A percentile compares a stretch with the other conserved stretches of the same genome.
phyloP scores from a whole-genome alignment of 2,329 filamentous ascomycete genomes.

The Fusarium sp. region DNA sequence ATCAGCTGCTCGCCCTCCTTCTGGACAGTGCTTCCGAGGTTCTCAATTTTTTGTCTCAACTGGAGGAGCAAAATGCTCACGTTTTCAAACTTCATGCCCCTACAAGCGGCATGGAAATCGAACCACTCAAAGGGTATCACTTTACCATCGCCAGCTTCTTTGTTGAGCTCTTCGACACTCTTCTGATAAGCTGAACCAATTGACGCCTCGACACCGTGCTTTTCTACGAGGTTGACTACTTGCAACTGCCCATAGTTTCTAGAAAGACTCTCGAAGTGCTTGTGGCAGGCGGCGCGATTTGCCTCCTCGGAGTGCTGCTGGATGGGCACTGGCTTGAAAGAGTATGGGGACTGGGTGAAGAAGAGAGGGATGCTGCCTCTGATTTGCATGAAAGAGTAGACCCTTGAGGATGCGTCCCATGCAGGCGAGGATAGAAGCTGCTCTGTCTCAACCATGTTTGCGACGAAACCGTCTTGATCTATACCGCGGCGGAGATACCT shows the following conservation, averaged over 20 bases:
- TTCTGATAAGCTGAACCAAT: slow-evolving; percentile 81
- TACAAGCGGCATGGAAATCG: slow-evolving; percentile 90
- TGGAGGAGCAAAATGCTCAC: slow-evolving; percentile 79
- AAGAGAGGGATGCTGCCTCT: slow-evolving; percentile 93
- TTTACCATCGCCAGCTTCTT: slow-evolving; percentile 58
- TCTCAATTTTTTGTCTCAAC: slow-evolving; percentile 71
- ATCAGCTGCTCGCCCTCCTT: slow-evolving; percentile 53
- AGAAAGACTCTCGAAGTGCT: slow-evolving; percentile 76
- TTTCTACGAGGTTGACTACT: slow-evolving; percentile 85
- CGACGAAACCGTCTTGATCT: slow-evolving; percentile 86
- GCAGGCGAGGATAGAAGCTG: slow-evolving; percentile 80
- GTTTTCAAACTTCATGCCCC: slow-evolving; percentile 98
- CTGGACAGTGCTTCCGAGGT: slow-evolving; percentile 74
- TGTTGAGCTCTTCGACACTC: slow-evolving; percentile 71
- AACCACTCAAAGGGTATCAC: slow-evolving; percentile 84
- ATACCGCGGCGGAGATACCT: slow-evolving; percentile 90
- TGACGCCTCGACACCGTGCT: slow-evolving; percentile 79
- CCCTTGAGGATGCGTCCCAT: slow-evolving; percentile 68
- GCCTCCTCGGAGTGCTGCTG: slow-evolving; percentile 80
- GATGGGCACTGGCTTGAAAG: slow-evolving; percentile 84
- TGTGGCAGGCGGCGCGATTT: slow-evolving; percentile 79
- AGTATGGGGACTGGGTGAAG: slow-evolving; percentile 94
- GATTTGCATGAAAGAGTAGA: slow-evolving; percentile 85
- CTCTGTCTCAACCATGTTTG: slow-evolving; percentile 94
- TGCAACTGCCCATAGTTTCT: slow-evolving; percentile 78